These are phyloP conservation scores for Cucurbita maxima DNA, from an alignment of 306 rosid genomes.

Conservation along the genomic window DNA sequence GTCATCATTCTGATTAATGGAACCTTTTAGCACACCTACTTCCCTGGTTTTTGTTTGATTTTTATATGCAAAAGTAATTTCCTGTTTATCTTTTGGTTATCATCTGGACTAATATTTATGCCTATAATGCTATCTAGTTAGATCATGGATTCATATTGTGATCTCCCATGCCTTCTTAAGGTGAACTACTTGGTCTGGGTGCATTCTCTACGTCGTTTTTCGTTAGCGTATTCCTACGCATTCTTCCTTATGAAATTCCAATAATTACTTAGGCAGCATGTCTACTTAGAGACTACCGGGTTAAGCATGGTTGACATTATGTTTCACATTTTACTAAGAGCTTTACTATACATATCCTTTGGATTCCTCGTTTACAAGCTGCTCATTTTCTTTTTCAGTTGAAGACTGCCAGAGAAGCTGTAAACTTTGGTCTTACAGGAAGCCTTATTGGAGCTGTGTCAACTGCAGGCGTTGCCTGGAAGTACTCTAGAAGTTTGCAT, in stretches of 20 bases:
- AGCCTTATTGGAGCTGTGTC: slow-evolving; percentile 57
- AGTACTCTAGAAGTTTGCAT: slow-evolving; percentile 71
- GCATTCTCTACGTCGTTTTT: background rate
- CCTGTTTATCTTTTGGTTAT: background rate
- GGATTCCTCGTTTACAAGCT: background rate
- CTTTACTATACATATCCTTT: slow-evolving; percentile 4
- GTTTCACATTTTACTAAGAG: background rate
- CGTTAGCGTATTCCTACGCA: background rate
- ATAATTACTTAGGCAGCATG: background rate
- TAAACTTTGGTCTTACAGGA: slow-evolving; percentile 43
- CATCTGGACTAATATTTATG: background rate
- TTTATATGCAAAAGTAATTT: background rate
- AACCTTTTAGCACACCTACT: background rate
- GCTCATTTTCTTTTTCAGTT: slow-evolving; percentile 30
- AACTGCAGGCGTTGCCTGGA: slow-evolving; percentile 64
- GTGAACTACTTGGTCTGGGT: background rate
- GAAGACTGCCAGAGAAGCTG: slow-evolving; percentile 63
- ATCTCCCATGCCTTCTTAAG: background rate
- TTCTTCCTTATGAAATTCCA: background rate
- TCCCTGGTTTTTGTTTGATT: background rate
- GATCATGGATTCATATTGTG: background rate
- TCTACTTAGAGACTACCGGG: background rate
- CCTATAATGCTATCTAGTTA: background rate
- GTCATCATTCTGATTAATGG: background rate
- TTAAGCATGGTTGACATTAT: background rate